A percentile compares a stretch with the other conserved stretches of the same genome.
These are phyloP conservation scores for Plasmodium gonderi DNA, from an alignment of 169 alveolate genomes.

Conservation along the genomic window DNA sequence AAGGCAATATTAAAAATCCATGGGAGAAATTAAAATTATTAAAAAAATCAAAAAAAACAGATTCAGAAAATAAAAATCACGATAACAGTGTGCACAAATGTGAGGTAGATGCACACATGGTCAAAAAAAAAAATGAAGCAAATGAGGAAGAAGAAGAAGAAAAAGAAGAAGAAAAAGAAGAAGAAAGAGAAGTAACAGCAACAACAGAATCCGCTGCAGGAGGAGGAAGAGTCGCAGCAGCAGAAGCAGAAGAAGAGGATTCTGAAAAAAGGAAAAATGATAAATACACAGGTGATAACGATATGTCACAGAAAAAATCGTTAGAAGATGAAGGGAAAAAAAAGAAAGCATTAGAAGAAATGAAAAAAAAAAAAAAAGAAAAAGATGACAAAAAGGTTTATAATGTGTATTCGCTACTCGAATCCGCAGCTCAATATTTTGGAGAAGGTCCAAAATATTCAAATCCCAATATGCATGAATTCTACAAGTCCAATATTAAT, in stretches of 20 bases:
- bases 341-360: conserved; percentile 68
- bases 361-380: conserved; percentile 64
- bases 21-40: conserved; percentile 60
- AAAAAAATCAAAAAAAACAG: conserved; percentile 42
- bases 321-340: conserved; percentile 30
- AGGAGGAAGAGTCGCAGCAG: not conserved
- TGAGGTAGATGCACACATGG: not conserved
- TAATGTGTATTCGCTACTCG: conserved; percentile 52
- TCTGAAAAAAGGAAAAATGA: not conserved
- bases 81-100: not conserved
- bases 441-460: conserved; percentile 77
- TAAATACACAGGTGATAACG: not conserved
- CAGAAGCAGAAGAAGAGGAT: not conserved
- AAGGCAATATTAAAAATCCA: conserved; percentile 23
- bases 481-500: conserved; percentile 55
- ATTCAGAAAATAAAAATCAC: not conserved
- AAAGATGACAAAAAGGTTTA: conserved; percentile 43
- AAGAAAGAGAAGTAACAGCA: conserved; percentile 1
- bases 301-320: not conserved
- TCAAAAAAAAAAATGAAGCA: conserved; percentile 11
- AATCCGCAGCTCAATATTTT: conserved; percentile 72
- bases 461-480: conserved; percentile 65
- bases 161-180: not conserved
- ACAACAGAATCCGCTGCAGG: too few relatives aligned
- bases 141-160: conserved; percentile 7